Conservation (phyloP, 495 filamentous ascomycete species). For the Penicillium macrosclerotiorum region DNA sequence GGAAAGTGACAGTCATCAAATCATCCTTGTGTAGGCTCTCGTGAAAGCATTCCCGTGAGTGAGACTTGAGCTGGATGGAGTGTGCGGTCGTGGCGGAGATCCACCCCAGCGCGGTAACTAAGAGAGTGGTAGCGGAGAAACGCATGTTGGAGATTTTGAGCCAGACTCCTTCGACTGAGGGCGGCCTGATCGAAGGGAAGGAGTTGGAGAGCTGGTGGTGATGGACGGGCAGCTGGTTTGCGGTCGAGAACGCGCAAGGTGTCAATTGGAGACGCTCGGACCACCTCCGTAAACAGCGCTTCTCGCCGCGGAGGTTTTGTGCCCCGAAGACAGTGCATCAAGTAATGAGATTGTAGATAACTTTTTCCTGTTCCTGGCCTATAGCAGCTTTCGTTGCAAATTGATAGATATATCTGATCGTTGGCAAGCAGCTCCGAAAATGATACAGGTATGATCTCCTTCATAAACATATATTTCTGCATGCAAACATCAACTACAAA, state of each 20-base stretch:
- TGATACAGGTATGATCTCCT: no score
- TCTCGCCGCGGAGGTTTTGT: neutral
- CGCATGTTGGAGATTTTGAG: constrained; percentile 43
- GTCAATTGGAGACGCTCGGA: constrained; percentile 45
- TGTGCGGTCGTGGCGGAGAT: constrained; percentile 68
- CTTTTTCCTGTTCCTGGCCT: no score
- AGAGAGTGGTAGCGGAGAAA: constrained; percentile 51
- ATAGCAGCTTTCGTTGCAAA: no score
- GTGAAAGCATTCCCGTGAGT: constrained; percentile 96
- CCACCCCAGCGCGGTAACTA: constrained; percentile 63
- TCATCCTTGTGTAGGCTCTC: constrained; percentile 90
- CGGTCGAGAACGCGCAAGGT: constrained; percentile 36
- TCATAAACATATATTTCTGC: no score
- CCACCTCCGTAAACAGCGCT: constrained; percentile 29
- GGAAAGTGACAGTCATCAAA: constrained; percentile 97
- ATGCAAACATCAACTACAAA: no score
- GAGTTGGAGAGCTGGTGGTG: constrained; percentile 9
- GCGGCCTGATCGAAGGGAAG: constrained; percentile 7
- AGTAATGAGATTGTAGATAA: no score
- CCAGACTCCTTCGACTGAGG: constrained; percentile 5
- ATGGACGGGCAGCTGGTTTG: constrained; percentile 11
- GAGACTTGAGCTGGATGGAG: constrained; percentile 91
- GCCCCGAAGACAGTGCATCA: no score
- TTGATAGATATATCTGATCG: no score
- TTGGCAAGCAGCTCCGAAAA: no score